These are phyloP conservation scores for Actinomortierella ambigua DNA, from an alignment of 371 early-diverging fungal genomes.

Conservation along the genomic window DNA sequence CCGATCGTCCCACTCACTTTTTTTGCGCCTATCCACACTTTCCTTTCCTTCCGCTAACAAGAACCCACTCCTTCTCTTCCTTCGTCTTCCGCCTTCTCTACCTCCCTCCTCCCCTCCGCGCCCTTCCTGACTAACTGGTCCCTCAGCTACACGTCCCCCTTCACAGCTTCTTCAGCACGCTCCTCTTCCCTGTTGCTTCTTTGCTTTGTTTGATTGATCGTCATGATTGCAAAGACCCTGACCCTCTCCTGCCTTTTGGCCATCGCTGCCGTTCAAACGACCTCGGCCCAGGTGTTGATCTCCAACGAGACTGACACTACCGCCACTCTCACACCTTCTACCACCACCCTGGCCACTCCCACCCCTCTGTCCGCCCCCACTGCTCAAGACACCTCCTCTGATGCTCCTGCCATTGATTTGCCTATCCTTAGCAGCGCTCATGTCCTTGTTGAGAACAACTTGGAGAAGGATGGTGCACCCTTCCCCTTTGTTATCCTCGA, in stretches of 20 bases:
- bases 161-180: slow-evolving; percentile 46
- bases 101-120: neutral
- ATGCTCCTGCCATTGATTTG: neutral
- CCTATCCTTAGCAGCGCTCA: neutral
- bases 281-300: too few relatives aligned
- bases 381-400: neutral
- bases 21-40: slow-evolving; percentile 2
- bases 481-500: too few relatives aligned
- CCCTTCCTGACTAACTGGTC: slow-evolving; percentile 5
- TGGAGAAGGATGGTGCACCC: neutral
- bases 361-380: neutral
- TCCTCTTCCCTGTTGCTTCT: slow-evolving; percentile 43
- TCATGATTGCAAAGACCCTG: too few relatives aligned
- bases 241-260: too few relatives aligned
- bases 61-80: slow-evolving; percentile 25
- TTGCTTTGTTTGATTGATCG: slow-evolving; percentile 10
- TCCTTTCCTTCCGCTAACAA: slow-evolving; percentile 10
- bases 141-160: slow-evolving; percentile 40
- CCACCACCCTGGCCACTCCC: too few relatives aligned
- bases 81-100: neutral
- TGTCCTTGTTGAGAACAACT: slow-evolving; percentile 1
- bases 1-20: slow-evolving; percentile 3
- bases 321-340: neutral
- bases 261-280: too few relatives aligned
- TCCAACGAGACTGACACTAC: too few relatives aligned